These are phyloP conservation scores for Ilyonectria mors-panacis DNA, from an alignment of 2,329 filamentous ascomycete genomes.

Conservation along the genomic window DNA sequence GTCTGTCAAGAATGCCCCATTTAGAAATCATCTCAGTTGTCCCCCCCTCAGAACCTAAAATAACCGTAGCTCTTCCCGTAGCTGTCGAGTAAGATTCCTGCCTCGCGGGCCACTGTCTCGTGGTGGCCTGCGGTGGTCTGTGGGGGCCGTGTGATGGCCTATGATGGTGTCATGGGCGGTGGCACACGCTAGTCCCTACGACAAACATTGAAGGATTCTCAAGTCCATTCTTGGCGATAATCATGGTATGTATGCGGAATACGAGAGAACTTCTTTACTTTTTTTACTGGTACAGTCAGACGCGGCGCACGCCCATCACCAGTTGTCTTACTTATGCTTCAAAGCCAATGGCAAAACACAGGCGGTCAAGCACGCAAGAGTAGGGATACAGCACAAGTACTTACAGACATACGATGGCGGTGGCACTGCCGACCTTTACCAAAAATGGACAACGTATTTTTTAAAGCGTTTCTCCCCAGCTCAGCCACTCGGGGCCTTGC, in stretches of 20 bases:
- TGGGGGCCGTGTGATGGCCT: not conserved
- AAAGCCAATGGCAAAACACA: not conserved
- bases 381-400: too few species aligned
- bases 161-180: not conserved
- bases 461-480: not conserved
- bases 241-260: not conserved
- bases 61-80: not conserved
- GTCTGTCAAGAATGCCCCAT: not conserved
- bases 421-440: not conserved
- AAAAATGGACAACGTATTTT: not conserved
- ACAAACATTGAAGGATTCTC: not conserved
- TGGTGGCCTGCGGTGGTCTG: not conserved
- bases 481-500: not conserved
- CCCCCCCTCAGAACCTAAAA: too few species aligned
- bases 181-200: not conserved
- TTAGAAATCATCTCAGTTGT: not conserved
- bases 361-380: not conserved
- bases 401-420: not conserved
- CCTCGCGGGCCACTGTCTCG: not conserved
- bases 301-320: not conserved
- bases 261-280: not conserved
- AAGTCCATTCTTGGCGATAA: not conserved
- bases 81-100: too few species aligned
- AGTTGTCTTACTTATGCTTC: too few species aligned
- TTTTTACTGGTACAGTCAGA: slow-evolving; percentile 5